phyloP scores from a whole-genome alignment of 2,329 filamentous ascomycete genomes.

The Graphiopsis chlorocephala region DNA sequence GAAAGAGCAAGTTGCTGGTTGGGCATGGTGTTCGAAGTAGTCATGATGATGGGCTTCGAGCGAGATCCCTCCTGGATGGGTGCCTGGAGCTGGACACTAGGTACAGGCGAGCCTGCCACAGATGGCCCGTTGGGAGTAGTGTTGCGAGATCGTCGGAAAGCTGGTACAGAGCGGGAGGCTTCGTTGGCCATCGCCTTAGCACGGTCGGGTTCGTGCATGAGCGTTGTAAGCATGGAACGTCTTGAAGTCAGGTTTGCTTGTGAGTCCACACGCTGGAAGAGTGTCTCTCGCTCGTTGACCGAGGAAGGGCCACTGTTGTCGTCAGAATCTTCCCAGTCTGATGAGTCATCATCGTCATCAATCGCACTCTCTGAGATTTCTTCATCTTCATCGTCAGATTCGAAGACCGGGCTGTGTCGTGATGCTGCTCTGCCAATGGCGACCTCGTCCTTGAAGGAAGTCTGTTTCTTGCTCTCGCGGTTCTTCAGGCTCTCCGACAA shows the following conservation, averaged over 20 bases:
- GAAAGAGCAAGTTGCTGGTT: slow-evolving; percentile 66
- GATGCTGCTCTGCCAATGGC: slow-evolving; percentile 55
- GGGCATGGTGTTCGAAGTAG: slow-evolving; percentile 56
- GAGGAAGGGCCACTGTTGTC: slow-evolving; percentile 81
- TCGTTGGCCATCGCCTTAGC: slow-evolving; percentile 66
- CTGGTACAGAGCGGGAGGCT: slow-evolving; percentile 56
- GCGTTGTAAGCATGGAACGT: slow-evolving; percentile 83
- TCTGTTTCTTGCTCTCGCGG: slow-evolving; percentile 64
- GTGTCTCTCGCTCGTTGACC: slow-evolving; percentile 61
- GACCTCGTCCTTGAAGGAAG: slow-evolving; percentile 78
- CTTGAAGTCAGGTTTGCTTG: slow-evolving; percentile 79
- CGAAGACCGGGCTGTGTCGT: slow-evolving; percentile 58
- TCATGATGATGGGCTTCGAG: slow-evolving; percentile 78
- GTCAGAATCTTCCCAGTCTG: slow-evolving; percentile 58
- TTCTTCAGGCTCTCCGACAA: slow-evolving; percentile 54
- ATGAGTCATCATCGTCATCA: slow-evolving; percentile 52
- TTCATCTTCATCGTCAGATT: slow-evolving; percentile 59
- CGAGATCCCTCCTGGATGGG: slow-evolving; percentile 52
- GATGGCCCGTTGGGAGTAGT: slow-evolving; percentile 68
- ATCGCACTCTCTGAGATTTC: slow-evolving; percentile 77
- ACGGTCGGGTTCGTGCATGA: slow-evolving; percentile 78
- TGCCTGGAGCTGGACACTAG: slow-evolving; percentile 17
- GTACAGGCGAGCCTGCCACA: slow-evolving; percentile 56
- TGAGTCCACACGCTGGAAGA: slow-evolving; percentile 91
- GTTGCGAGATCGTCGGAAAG: slow-evolving; percentile 59